Conservation (phyloP, 2,329 filamentous ascomycete species). For the Malbranchea cinnamomea region DNA sequence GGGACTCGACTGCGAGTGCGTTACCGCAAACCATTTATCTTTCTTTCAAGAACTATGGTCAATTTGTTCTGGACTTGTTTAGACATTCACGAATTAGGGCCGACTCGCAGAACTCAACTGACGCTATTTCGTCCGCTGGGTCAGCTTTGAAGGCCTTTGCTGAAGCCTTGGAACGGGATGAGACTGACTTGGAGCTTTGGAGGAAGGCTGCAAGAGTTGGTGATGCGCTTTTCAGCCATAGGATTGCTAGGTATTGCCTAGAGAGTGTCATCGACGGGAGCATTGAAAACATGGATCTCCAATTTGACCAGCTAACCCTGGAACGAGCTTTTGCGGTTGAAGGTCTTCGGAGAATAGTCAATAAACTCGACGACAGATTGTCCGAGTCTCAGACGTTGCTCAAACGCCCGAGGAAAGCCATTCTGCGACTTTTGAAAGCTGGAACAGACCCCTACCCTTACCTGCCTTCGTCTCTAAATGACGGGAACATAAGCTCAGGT, state of each 20-base stretch:
- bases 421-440: constrained; percentile 37
- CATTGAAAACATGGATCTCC: constrained; percentile 39
- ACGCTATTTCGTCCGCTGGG: constrained; percentile 23
- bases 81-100: constrained; percentile 33
- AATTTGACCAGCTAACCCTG: constrained; percentile 42
- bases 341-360: constrained; percentile 35
- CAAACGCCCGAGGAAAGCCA: constrained; percentile 35
- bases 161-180: constrained; percentile 49
- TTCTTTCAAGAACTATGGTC: constrained; percentile 88
- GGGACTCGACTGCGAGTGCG: constrained; percentile 63
- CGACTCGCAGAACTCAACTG: constrained; percentile 9
- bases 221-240: constrained; percentile 40
- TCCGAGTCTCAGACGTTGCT: constrained; percentile 38
- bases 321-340: constrained; percentile 40
- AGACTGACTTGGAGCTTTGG: constrained; percentile 50
- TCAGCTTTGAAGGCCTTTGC: constrained; percentile 40
- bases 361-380: constrained; percentile 38
- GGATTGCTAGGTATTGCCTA: constrained; percentile 46
- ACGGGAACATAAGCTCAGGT: neutral
- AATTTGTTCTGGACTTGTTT: constrained; percentile 70
- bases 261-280: constrained; percentile 49
- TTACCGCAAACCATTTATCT: constrained; percentile 82
- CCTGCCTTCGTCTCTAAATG: constrained; percentile 16
- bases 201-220: constrained; percentile 44
- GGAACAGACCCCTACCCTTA: constrained; percentile 40